Evolutionary conservation across 768 basidiomycete genomes (phyloP), one percentile per base, ranked within the genome.

Genomic region (Lactarius sp.): DNA sequence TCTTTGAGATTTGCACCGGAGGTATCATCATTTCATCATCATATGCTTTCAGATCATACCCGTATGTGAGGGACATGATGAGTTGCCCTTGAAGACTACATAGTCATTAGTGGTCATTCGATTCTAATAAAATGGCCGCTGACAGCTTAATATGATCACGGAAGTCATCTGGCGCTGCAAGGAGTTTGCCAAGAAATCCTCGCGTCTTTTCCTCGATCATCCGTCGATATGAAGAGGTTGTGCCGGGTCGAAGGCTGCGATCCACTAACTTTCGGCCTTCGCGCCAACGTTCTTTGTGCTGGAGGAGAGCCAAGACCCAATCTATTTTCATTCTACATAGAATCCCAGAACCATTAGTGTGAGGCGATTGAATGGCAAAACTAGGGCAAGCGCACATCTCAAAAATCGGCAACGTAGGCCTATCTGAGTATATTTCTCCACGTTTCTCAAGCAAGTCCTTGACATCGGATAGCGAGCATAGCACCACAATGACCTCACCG

Each of bases 371-470:
- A 27, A 27, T 27, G 22, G 22, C 22, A 27, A 27, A 27, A 27
- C 2, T 3, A 27, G 27, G 27, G 2, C 3, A 41, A 34, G 33
- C 56, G 47, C 34, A 66, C 64, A 65, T 50, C 37, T 66, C 6
- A 1, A 3, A 1, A 3, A 61, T 27, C 4, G 54, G 37, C 5
- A 37, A 9, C 2, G 2, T 0, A 10, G 50, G 22, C 34, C 55
- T 56, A 18, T 54, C 44, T 9, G 64, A 22, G 44, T 57, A 66
- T 22, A 7, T 79, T 12, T 61, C 46, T 13, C 60, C 60, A 2
- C 53, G 60, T 12, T 33, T 49, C n/a, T 61, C 60, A 1, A 61
- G 22, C 1, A 61, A 27, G 36, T 61, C 53, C 8, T 61, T 61
- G 12, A 61, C 13, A 12, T 53, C 53, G 0, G 53, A 39, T 13